phyloP scores from a whole-genome alignment of 805 yeast species.

The Saccharomycopsis fodiens region DNA sequence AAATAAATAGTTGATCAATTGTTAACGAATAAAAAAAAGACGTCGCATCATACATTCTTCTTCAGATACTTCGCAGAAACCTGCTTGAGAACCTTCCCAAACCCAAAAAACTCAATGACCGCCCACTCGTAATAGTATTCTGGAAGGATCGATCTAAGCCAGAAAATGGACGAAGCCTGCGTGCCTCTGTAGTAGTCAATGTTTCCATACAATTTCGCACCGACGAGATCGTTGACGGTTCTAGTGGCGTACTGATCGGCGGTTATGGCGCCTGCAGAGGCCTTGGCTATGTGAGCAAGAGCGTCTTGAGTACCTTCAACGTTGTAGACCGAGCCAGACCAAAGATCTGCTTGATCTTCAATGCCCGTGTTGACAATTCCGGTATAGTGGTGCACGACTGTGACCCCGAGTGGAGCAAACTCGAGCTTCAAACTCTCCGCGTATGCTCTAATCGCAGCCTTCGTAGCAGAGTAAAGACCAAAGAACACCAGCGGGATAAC shows the following conservation, averaged over 20 bases:
- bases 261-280: conserved; percentile 47
- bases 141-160: not conserved
- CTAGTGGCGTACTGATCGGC: conserved; percentile 48
- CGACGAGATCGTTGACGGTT: conserved; percentile 25
- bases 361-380: conserved; percentile 72
- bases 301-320: conserved; percentile 43
- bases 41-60: too few relatives aligned
- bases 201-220: not conserved
- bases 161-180: not conserved
- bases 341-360: conserved; percentile 51
- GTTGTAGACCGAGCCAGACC: conserved; percentile 44
- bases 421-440: conserved; percentile 57
- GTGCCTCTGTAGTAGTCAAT: not conserved
- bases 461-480: conserved; percentile 55
- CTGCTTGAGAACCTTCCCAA: not conserved
- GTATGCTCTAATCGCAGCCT: conserved; percentile 70
- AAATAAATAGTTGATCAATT: too few relatives aligned
- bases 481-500: conserved; percentile 62
- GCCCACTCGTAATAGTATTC: not conserved
- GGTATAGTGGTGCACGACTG: conserved; percentile 60
- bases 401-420: conserved; percentile 63
- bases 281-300: conserved; percentile 44
- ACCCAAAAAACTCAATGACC: not conserved
- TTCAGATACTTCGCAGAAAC: too few relatives aligned
- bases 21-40: too few relatives aligned